Base-by-base conservation (phyloP, 208 protist genomes). In the Naegleria lovaniensis region DNA sequence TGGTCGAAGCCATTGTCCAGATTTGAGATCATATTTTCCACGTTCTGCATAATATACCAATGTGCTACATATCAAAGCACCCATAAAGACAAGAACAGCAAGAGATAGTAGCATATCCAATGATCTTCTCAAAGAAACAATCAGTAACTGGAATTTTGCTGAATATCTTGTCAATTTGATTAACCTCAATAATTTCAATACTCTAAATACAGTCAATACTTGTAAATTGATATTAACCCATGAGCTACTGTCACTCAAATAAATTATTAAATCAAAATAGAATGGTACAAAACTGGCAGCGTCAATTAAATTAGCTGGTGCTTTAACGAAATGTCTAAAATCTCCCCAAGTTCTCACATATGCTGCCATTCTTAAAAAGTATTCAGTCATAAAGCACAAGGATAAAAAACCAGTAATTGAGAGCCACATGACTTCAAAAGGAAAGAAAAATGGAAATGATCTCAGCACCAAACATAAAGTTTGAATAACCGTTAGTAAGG, bases 41-140 rank as follows among this genome's bases (percentile, higher is more conserved):
- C 90, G 15, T 59, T 92, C 91, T 15, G 92, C 25, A 91, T 92
- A 92, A 85, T 92, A 92, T 16, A 92, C 29, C 2, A 92, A 29
- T 41, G 90, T 86, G 16, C 39, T 33, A 36, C 25, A 36, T 39
- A 91, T 90, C 7, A 92, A 36, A 36, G 92, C 51, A 16, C 59
- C 90, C 13, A 92, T 87, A 40, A 90, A 38, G 6, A 85, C 11
- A 48, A 75, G 43, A 25, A 75, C 19, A n/a, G 36, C 6, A 25
- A 84, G 13, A 9, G 75, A 29, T 51, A 52, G 9, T 1, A 90
- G 39, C 48, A 51, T 33, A 51, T 91, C 75, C 40, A 67, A 29
- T 29, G 55, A 67, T 67, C 55, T 67, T 67, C 55, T 67, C 55
- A 67, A 67, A 29, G 55, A 67, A 67, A 67, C 55, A 19, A 67